Percentiles rank a stretch among this genome's conserved stretches.
Conservation (phyloP, 179 eudicot species). For the Beta lomatogona region DNA sequence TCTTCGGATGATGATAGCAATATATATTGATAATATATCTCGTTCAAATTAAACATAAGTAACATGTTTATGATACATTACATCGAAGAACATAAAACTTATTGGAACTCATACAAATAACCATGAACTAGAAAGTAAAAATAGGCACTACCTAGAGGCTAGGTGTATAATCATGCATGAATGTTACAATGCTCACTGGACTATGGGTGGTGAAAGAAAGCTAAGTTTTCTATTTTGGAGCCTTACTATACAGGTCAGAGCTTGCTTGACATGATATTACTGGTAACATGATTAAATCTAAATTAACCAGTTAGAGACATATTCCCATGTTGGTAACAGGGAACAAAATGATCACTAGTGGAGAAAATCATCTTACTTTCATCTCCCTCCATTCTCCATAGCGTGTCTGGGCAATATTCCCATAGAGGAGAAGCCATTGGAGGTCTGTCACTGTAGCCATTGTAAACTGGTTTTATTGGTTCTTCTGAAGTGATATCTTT, state of each 20-base stretch:
- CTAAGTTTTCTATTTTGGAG: constrained; percentile 27
- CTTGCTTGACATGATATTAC: constrained; percentile 26
- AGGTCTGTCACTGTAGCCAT: constrained; percentile 40
- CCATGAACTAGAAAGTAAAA: constrained; percentile 23
- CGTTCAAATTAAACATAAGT: constrained; percentile 15
- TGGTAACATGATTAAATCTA: constrained; percentile 11
- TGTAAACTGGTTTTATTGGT: constrained; percentile 45
- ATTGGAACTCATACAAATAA: constrained; percentile 24
- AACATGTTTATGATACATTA: constrained; percentile 28
- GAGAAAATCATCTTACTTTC: constrained; percentile 49
- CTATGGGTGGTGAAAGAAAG: constrained; percentile 30
- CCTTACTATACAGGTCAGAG: constrained; percentile 33
- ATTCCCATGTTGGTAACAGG: constrained; percentile 32
- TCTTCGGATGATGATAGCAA: not conserved
- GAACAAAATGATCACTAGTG: constrained; percentile 44
- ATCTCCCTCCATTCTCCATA: constrained; percentile 55
- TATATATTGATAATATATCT: not conserved
- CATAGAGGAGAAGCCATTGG: constrained; percentile 59
- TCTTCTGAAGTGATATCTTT: constrained; percentile 66
- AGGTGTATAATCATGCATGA: constrained; percentile 23
- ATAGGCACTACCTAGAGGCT: constrained; percentile 27
- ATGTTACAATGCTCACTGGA: constrained; percentile 27
- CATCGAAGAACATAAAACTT: constrained; percentile 21
- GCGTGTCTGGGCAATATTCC: constrained; percentile 58
- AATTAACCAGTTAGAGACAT: constrained; percentile 38